Evolutionary conservation across 257 asterid species (phyloP).

Genomic region (Ilex aquifolium): DNA sequence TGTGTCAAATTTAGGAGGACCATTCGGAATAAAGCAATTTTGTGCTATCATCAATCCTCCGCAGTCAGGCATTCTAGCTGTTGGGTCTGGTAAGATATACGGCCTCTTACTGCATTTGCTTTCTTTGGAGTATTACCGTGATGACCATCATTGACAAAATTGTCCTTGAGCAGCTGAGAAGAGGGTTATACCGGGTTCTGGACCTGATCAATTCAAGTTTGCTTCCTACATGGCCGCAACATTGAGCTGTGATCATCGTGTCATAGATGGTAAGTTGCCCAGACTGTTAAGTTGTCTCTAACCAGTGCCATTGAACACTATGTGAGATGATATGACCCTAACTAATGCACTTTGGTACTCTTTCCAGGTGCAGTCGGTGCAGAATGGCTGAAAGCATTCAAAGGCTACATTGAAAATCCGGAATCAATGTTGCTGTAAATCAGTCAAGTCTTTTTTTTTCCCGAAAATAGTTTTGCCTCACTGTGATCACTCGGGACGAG

Average conservation of each 20-base stretch:
- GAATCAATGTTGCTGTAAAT: slow-evolving; percentile 77
- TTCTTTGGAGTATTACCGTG: not conserved
- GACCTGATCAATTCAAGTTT: slow-evolving; percentile 58
- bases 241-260: slow-evolving; percentile 95
- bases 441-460: too few species aligned
- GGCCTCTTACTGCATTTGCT: not conserved
- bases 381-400: slow-evolving; percentile 96
- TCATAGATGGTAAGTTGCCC: slow-evolving; percentile 71
- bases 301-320: not conserved
- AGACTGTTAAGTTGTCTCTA: too few species aligned
- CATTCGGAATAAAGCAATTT: slow-evolving; percentile 94
- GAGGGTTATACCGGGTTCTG: slow-evolving; percentile 72
- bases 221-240: slow-evolving; percentile 72
- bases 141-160: not conserved
- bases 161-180: slow-evolving; percentile 66
- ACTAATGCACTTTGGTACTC: not conserved
- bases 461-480: not conserved
- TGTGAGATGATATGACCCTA: not conserved
- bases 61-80: slow-evolving; percentile 91
- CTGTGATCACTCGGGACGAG: not conserved
- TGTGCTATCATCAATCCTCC: slow-evolving; percentile 99
- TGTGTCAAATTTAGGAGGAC: slow-evolving; percentile 90
- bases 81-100: slow-evolving; percentile 68
- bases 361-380: slow-evolving; percentile 90
- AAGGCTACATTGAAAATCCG: slow-evolving; percentile 94